A percentile compares a stretch with the other conserved stretches of the same genome.
These are phyloP conservation scores for Sordaria brevicollis DNA, from an alignment of 495 filamentous ascomycete species.

Conservation along the genomic window DNA sequence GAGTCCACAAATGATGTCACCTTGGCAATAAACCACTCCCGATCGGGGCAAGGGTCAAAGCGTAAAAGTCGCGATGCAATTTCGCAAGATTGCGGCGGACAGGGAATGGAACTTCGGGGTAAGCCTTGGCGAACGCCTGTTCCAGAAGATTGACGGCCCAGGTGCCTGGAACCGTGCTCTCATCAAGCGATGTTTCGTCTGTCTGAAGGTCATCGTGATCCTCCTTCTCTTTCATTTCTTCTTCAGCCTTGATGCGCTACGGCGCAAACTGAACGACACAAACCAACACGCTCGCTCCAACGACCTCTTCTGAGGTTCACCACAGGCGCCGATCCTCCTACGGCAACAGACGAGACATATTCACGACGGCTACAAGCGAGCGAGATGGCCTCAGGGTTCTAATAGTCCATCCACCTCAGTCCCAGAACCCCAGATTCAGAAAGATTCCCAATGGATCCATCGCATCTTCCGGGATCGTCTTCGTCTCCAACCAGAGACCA, in stretches of 20 bases:
- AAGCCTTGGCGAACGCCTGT: constrained; percentile 2
- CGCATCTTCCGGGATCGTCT: constrained; percentile 13
- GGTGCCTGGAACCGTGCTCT: neutral
- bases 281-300: neutral
- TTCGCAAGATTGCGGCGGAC: constrained; percentile 19
- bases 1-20: neutral
- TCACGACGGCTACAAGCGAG: neutral
- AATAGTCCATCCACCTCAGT: constrained; percentile 4
- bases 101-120: constrained; percentile 10
- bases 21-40: neutral
- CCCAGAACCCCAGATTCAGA: neutral
- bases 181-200: neutral
- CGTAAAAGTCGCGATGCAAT: constrained; percentile 11
- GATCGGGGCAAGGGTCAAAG: constrained; percentile 11
- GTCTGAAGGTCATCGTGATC: neutral
- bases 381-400: constrained; percentile 16
- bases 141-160: neutral
- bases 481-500: constrained; percentile 1
- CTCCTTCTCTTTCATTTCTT: constrained; percentile 1
- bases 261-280: constrained; percentile 5
- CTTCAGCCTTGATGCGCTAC: constrained; percentile 2
- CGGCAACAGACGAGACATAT: neutral
- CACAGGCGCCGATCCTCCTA: neutral
- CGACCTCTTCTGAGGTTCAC: neutral
- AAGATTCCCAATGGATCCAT: constrained; percentile 10